phyloP scores from a whole-genome alignment of 2,329 filamentous ascomycete genomes.

The Apiospora koreana region DNA sequence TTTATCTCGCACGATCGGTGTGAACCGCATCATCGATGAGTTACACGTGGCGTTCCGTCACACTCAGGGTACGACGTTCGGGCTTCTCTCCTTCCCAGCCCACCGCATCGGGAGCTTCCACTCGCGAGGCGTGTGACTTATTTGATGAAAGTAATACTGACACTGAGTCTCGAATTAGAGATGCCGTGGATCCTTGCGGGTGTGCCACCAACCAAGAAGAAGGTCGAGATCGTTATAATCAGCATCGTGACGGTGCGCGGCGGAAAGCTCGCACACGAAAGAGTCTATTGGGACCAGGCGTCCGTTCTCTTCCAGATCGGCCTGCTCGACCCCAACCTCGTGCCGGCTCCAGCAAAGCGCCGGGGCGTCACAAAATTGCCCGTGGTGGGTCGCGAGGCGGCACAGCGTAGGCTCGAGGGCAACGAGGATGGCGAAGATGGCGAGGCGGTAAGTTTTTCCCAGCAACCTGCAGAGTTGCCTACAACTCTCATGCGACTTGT shows the following conservation, averaged over 20 bases:
- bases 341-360: slow-evolving; percentile 37
- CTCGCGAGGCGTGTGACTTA: too few relatives aligned
- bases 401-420: slow-evolving; percentile 36
- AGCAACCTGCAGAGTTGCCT: too few relatives aligned
- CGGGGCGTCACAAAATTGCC: slow-evolving; percentile 39
- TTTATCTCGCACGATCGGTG: slow-evolving; percentile 64
- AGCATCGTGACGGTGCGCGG: slow-evolving; percentile 65
- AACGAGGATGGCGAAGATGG: slow-evolving; percentile 40
- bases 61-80: slow-evolving; percentile 27
- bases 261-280: slow-evolving; percentile 65
- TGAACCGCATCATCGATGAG: slow-evolving; percentile 66
- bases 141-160: too few relatives aligned
- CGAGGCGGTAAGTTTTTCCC: slow-evolving; percentile 34
- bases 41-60: slow-evolving; percentile 61
- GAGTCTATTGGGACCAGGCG: slow-evolving; percentile 69
- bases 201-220: slow-evolving; percentile 54
- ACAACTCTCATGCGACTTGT: too few relatives aligned
- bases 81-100: too few relatives aligned
- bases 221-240: slow-evolving; percentile 60
- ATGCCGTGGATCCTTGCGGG: slow-evolving; percentile 65
- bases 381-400: slow-evolving; percentile 40
- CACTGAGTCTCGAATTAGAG: slow-evolving; percentile 29
- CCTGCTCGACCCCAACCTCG: slow-evolving; percentile 45
- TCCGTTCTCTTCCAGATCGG: slow-evolving; percentile 64
- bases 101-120: too few relatives aligned